Conservation (phyloP, 306 rosid species). For the Alnus rubra region DNA sequence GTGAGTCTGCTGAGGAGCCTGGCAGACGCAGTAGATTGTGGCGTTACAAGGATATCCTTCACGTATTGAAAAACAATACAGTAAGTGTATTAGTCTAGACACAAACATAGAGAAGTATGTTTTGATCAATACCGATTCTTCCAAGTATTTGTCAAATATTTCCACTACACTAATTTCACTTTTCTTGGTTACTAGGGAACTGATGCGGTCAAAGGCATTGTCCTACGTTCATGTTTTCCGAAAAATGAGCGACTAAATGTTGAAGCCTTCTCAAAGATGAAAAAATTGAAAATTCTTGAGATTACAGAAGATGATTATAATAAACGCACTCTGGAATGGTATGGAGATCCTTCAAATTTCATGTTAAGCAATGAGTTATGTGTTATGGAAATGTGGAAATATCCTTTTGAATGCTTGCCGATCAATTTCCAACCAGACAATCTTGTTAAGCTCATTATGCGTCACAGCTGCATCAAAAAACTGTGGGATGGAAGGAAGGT, state of each 20-base stretch:
- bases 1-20: constrained; percentile 20
- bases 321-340: too few species aligned
- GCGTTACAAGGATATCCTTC: constrained; percentile 12
- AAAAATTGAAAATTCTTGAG: too few species aligned
- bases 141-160: too few species aligned
- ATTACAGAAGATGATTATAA: too few species aligned
- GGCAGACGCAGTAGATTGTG: not conserved
- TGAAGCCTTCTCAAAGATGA: too few species aligned
- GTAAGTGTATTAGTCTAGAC: not conserved
- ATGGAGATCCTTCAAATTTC: too few species aligned
- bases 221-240: too few species aligned
- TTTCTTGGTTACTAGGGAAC: constrained; percentile 23
- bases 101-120: too few species aligned
- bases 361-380: constrained; percentile 24
- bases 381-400: constrained; percentile 18
- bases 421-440: not conserved
- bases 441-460: constrained; percentile 27
- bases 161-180: too few species aligned
- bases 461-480: constrained; percentile 1
- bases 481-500: constrained; percentile 25
- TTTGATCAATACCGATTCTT: too few species aligned
- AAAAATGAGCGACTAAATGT: too few species aligned
- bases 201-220: constrained; percentile 15
- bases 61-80: constrained; percentile 13
- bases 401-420: constrained; percentile 12